Base-by-base conservation (phyloP, 768 basidiomycete genomes). In the Boletus pseudo-olivaceus region DNA sequence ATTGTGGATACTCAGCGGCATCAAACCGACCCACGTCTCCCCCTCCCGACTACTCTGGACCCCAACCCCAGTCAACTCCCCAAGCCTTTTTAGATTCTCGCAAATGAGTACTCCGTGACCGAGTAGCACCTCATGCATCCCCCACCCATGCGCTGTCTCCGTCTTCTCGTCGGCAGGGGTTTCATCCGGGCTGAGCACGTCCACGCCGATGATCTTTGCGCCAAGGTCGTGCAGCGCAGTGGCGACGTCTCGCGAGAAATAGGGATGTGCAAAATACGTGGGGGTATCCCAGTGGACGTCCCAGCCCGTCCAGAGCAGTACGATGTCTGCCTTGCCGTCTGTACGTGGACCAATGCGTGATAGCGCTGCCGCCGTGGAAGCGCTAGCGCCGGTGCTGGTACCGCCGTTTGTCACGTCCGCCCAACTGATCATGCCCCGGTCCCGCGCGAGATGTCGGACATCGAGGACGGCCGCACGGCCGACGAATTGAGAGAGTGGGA, bases 251-350 rank as follows among this genome's bases (percentile, higher is more conserved):
- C 72, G 68, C 35, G 76, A 73, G 37, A 91, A 76, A 63, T 77
- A 88, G 4, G 88, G 89, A 60, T 88, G 85, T n/a, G 76, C 68
- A 57, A 76, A 75, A 64, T 89, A 89, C 26, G 57, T 64, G 2
- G 72, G 64, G 27, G 75, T 74, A 30, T 73, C 69, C 80, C 83
- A 85, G 54, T 78, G 64, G 44, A 67, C 67, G 20, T 82, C 82
- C 88, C 88, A 91, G 4, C 83, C 87, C 1, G 88, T 90, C 62
- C 77, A 77, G 44, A 90, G 68, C 27, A 90, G 61, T 26, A 90
- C 67, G 15, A 80, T 77, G 33, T 69, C 68, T 4, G 50, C 57
- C 49, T 69, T 69, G 39, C 62, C 66, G 10, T 66, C 62, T 7
- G 54, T 27, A 47, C 70, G 64, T 5, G 66, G 26, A 17, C 68